Evolutionary conservation across 495 filamentous ascomycete genomes (phyloP), one percentile per base, ranked within the genome.

Genomic region (Aspergillus wentii): DNA sequence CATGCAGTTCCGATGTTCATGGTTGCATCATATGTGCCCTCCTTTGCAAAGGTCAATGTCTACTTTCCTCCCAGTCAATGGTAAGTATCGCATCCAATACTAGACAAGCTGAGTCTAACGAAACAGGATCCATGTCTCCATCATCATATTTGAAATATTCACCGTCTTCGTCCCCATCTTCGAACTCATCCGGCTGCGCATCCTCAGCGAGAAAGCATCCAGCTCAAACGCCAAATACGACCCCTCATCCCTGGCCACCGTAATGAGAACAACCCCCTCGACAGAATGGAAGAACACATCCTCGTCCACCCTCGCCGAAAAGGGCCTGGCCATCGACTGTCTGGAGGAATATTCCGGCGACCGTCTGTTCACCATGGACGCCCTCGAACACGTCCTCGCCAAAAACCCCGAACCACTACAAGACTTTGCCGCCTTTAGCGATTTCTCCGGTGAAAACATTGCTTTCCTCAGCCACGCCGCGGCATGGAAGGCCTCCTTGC

Each of bases 121-220:
- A 32, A 21, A 9, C 40, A 44, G 42, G 42, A 45, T 45, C n/a
- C 23, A 35, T 18, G 1, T 45, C 1, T 39, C 43, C 3, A 45
- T 45, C 11, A 28, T 38, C 20, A 22, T 39, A 20, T 39, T 27
- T 34, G 41, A 44, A 19, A 39, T 44, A 8, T 39, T 38, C 34
- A 44, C 41, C 15, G 41, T 44, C 9, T 44, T 44, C 17, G 35
- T 44, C 2, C 41, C 41, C 10, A 29, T 38, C 28, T 44, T 33
- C 23, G n/a, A 44, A 14, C 34, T 44, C 14, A 10, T 38, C 21
- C 21, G 25, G 19, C 29, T 33, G 9, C 17, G 29, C 19, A 14
- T 30, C 5, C 9, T 44, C 13, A 27, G 17, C 27, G 38, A 33
- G 21, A 33, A 39, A 17, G 22, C 10, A 25, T 5, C 22, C 22